Conservation (phyloP, 805 yeast genomes). For the Hanseniaspora mollemarum region DNA sequence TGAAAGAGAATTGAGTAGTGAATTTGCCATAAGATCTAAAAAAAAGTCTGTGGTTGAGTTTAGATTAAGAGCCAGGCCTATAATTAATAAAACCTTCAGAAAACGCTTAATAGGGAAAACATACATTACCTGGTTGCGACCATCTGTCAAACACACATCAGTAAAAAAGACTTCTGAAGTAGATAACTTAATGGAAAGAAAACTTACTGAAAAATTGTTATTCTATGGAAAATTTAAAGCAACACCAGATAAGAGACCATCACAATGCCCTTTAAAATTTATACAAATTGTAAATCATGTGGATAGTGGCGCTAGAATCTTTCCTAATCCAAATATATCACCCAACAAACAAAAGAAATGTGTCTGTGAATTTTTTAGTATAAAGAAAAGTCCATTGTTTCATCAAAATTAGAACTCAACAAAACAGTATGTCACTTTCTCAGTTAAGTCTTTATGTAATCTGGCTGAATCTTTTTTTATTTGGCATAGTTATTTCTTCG, state of each 20-base stretch:
- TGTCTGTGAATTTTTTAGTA: slow-evolving; percentile 7
- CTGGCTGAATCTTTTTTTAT: not conserved
- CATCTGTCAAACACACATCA: not conserved
- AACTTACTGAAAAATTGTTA: not conserved
- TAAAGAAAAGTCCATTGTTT: slow-evolving; percentile 6
- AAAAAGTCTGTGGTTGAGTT: not conserved
- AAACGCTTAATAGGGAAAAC: not conserved
- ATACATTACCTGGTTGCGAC: slow-evolving; percentile 9
- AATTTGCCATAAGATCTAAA: not conserved
- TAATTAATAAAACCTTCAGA: not conserved
- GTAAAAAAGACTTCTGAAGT: not conserved
- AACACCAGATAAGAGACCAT: slow-evolving; percentile 1
- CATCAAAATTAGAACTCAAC: no score
- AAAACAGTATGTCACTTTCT: not conserved
- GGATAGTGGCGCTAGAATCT: not conserved
- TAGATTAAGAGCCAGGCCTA: not conserved
- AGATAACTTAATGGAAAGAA: not conserved
- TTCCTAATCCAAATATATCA: not conserved
- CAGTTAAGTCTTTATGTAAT: not conserved
- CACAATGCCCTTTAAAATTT: not conserved
- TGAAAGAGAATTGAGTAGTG: not conserved
- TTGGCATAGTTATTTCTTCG: not conserved
- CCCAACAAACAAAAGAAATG: slow-evolving; percentile 7
- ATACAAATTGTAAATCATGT: not conserved
- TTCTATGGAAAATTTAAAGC: slow-evolving; percentile 9